phyloP scores from a whole-genome alignment of 2,329 filamentous ascomycete species.

The Chaetomium strumarium region DNA sequence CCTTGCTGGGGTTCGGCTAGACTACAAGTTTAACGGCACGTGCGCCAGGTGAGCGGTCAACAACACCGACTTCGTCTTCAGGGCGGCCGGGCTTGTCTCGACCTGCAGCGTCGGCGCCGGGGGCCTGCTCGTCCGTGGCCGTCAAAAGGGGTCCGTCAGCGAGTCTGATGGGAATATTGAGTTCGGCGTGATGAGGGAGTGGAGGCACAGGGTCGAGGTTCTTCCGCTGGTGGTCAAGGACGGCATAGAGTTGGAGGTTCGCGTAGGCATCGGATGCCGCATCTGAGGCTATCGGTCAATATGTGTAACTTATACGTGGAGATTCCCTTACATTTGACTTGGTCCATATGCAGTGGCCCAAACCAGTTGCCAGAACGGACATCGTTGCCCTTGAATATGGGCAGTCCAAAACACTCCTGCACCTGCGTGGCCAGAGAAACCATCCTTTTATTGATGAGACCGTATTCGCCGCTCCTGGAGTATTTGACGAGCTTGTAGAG shows the following conservation, averaged over 20 bases:
- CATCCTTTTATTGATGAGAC: slow-evolving; percentile 58
- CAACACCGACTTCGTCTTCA: not conserved
- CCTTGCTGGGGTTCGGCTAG: too few relatives aligned
- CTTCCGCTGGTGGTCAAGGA: slow-evolving; percentile 62
- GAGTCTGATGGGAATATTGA: slow-evolving; percentile 56
- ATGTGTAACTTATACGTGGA: slow-evolving; percentile 3
- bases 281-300: slow-evolving; percentile 43
- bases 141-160: slow-evolving; percentile 36
- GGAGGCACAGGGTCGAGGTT: slow-evolving; percentile 64
- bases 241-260: slow-evolving; percentile 64
- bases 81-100: slow-evolving; percentile 5
- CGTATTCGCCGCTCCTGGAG: slow-evolving; percentile 43
- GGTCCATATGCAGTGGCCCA: slow-evolving; percentile 51
- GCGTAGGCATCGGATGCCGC: slow-evolving; percentile 82
- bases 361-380: slow-evolving; percentile 76
- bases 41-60: not conserved
- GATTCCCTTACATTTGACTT: slow-evolving; percentile 61
- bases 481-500: slow-evolving; percentile 72
- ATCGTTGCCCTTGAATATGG: slow-evolving; percentile 64
- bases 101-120: slow-evolving; percentile 15
- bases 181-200: slow-evolving; percentile 61
- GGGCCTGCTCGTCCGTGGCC: slow-evolving; percentile 28
- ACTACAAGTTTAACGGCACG: too few relatives aligned
- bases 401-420: slow-evolving; percentile 63
- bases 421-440: slow-evolving; percentile 66